phyloP scores from a whole-genome alignment of 2,329 filamentous ascomycete genomes.

The Sporothrix brunneoviolacea region DNA sequence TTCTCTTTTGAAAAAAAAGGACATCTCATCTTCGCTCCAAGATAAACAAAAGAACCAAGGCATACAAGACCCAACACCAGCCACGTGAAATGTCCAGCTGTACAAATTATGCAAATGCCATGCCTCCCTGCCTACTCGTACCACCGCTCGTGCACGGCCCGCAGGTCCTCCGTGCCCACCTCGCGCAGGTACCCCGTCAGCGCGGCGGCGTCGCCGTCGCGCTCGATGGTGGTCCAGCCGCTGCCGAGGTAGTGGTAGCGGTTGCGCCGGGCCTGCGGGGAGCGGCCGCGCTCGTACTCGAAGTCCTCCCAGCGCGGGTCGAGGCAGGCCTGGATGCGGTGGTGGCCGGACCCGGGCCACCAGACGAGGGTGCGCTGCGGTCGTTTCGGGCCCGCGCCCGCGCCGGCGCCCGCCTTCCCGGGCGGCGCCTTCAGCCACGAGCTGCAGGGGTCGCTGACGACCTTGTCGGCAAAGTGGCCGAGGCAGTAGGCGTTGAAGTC shows the following conservation, averaged over 20 bases:
- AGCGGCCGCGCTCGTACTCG: conserved; percentile 2
- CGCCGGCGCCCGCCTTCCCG: too few relatives aligned
- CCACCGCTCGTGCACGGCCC: conserved; percentile 1
- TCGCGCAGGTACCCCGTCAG: too few relatives aligned
- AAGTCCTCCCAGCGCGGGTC: conserved; percentile 17
- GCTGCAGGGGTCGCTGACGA: too few relatives aligned
- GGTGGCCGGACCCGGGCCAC: conserved; percentile 18
- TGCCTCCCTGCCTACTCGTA: not conserved
- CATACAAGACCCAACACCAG: too few relatives aligned
- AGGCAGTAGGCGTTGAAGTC: conserved; percentile 18
- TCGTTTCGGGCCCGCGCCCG: too few relatives aligned
- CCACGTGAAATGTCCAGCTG: too few relatives aligned
- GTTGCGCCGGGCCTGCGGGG: not conserved
- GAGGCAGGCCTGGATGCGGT: not conserved
- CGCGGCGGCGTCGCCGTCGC: not conserved
- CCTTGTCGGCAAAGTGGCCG: conserved; percentile 12
- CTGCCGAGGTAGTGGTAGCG: conserved; percentile 13
- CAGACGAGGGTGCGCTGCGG: conserved; percentile 9
- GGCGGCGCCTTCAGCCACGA: too few relatives aligned
- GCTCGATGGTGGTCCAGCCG: conserved; percentile 11
- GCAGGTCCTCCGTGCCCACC: not conserved
- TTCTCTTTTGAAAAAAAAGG: too few relatives aligned
- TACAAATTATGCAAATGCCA: too few relatives aligned
- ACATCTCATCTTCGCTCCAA: too few relatives aligned
- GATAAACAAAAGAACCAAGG: too few relatives aligned